Percentiles rank a stretch among this genome's conserved stretches.
These are phyloP conservation scores for Talaromyces adpressus DNA, from an alignment of 495 filamentous ascomycete species.

Conservation along the genomic window DNA sequence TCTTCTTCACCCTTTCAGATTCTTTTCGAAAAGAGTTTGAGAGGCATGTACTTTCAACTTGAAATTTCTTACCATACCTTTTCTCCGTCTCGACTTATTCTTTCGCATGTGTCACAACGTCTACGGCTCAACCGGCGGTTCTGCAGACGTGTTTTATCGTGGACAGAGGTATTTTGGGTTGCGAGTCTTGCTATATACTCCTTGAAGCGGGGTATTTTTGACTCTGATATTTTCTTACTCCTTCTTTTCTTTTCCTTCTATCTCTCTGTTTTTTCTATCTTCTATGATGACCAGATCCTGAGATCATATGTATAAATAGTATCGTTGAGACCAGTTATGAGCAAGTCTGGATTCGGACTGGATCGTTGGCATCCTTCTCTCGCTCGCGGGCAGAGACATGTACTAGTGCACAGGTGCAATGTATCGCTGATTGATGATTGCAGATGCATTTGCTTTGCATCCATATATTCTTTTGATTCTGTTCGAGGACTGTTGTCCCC, in stretches of 20 bases:
- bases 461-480: background rate
- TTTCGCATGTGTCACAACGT: background rate
- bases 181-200: slow-evolving; percentile 5
- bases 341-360: background rate
- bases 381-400: background rate
- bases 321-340: background rate
- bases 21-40: background rate
- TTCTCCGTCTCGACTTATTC: background rate
- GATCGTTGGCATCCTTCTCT: background rate
- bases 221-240: background rate
- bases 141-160: background rate
- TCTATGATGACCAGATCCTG: background rate
- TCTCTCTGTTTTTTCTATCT: slow-evolving; percentile 7
- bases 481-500: background rate
- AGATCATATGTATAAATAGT: slow-evolving; percentile 8
- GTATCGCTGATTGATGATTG: slow-evolving; percentile 1
- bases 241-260: slow-evolving; percentile 8
- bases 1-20: slow-evolving; percentile 5
- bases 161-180: background rate
- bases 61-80: background rate
- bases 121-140: background rate
- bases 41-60: background rate
- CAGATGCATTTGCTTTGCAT: background rate
- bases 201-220: background rate
- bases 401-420: slow-evolving; percentile 1